Conservation (phyloP, 2,329 filamentous ascomycete species). For the Acrocalymma vagum region DNA sequence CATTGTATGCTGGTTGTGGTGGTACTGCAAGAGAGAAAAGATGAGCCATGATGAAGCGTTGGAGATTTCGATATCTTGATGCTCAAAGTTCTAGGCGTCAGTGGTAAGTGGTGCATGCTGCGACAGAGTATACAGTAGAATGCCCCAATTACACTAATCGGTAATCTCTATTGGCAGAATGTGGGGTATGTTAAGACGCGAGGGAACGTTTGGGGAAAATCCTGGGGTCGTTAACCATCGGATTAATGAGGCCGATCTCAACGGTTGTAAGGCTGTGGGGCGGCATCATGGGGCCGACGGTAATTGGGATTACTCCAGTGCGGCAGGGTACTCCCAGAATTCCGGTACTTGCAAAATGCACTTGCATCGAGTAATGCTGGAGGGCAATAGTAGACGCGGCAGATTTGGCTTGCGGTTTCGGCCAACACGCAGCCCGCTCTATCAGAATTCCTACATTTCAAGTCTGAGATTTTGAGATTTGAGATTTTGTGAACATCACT, state of each 20-base stretch:
- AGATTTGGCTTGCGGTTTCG: too few relatives aligned
- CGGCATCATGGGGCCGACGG: constrained; percentile 19
- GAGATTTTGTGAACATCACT: too few relatives aligned
- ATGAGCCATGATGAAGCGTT: constrained; percentile 42
- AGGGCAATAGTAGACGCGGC: too few relatives aligned
- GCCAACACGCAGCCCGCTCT: too few relatives aligned
- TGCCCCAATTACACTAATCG: too few relatives aligned
- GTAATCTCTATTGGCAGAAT: constrained; percentile 16
- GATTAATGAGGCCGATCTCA: constrained; percentile 16
- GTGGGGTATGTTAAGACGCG: constrained; percentile 25
- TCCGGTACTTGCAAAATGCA: too few relatives aligned
- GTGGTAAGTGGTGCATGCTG: not conserved
- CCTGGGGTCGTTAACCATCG: constrained; percentile 17
- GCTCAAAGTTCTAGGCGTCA: too few relatives aligned
- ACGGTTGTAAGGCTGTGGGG: constrained; percentile 3
- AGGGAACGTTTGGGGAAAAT: constrained; percentile 20
- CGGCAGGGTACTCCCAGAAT: too few relatives aligned
- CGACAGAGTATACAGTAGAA: constrained; percentile 11
- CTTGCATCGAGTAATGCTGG: too few relatives aligned
- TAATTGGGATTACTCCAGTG: not conserved
- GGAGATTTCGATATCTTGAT: not conserved
- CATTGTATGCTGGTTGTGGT: constrained; percentile 30
- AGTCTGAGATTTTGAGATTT: too few relatives aligned
- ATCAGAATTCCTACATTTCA: too few relatives aligned
- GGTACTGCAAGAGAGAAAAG: constrained; percentile 41